These are phyloP conservation scores for Petrea volubilis DNA, from an alignment of 257 asterid genomes.

Conservation along the genomic window DNA sequence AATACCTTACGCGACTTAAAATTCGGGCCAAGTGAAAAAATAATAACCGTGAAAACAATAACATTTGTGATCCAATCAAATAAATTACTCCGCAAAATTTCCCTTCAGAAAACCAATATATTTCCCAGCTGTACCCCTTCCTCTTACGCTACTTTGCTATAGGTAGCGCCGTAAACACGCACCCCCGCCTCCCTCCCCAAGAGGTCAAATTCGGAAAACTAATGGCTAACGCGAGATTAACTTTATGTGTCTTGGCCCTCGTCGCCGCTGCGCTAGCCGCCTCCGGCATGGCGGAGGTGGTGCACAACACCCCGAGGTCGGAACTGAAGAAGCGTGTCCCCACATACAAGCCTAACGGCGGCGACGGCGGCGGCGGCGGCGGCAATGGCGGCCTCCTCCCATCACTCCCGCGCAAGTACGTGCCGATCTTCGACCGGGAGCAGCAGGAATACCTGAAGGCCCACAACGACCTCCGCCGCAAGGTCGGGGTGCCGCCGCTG, in stretches of 20 bases:
- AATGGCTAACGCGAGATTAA: constrained; percentile 14
- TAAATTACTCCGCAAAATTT: not conserved
- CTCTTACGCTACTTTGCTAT: constrained; percentile 19
- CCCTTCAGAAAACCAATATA: not conserved
- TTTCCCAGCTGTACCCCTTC: not conserved
- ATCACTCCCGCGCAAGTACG: too few relatives aligned
- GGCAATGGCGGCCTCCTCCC: not conserved
- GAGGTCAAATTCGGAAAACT: not conserved
- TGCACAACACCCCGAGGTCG: constrained; percentile 19
- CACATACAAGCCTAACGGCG: too few relatives aligned
- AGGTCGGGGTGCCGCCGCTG: constrained; percentile 40
- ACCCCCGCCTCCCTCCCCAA: not conserved
- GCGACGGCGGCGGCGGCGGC: not conserved
- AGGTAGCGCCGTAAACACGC: not conserved
- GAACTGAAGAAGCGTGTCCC: constrained; percentile 25
- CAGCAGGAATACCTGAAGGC: constrained; percentile 49
- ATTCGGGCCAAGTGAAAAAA: too few relatives aligned
- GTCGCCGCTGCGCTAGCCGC: constrained; percentile 15
- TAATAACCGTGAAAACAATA: not conserved
- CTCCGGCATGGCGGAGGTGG: constrained; percentile 22
- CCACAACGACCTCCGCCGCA: constrained; percentile 50
- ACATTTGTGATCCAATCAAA: not conserved
- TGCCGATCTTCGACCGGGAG: constrained; percentile 34
- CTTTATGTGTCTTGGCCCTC: constrained; percentile 18
- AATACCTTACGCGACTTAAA: too few relatives aligned